Conservation (phyloP, 1,284 basidiomycete species). For the Ganoderma meredithae region DNA sequence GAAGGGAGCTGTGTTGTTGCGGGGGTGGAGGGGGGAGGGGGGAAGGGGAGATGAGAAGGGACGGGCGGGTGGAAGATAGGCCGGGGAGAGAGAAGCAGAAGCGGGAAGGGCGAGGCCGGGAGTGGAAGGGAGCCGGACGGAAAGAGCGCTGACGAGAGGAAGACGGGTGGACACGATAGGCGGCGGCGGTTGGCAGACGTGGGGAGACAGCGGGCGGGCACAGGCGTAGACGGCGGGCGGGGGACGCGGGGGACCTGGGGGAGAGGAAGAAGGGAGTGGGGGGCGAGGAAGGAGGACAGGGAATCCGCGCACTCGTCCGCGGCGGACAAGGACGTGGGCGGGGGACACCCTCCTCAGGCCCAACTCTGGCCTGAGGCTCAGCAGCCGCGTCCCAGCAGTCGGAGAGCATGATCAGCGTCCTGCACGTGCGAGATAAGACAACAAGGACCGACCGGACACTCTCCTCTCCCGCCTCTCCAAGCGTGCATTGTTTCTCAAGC, state of each 20-base stretch:
- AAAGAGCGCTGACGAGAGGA: conserved; percentile 5
- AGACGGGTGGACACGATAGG: not conserved
- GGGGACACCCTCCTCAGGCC: too few relatives aligned
- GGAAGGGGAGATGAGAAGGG: not conserved
- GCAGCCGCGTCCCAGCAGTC: not conserved
- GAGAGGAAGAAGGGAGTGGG: not conserved
- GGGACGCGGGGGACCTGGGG: not conserved
- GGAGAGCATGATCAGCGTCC: not conserved
- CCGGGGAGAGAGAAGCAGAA: conserved; percentile 1
- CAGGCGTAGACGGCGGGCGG: not conserved
- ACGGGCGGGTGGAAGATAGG: not conserved
- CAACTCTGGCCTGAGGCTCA: too few relatives aligned
- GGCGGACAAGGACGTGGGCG: too few relatives aligned
- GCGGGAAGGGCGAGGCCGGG: not conserved
- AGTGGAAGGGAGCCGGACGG: conserved; percentile 15
- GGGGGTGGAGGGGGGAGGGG: not conserved
- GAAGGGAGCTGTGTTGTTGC: not conserved
- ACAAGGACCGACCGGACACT: conserved; percentile 8
- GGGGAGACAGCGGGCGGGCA: not conserved
- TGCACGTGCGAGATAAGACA: conserved; percentile 12
- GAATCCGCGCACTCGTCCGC: not conserved
- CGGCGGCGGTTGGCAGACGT: not conserved
- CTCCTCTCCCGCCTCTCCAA: not conserved
- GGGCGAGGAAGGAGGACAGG: not conserved
- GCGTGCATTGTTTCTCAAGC: conserved; percentile 7